Conservation (phyloP, 2,329 filamentous ascomycete species). For the Curvularia spicifera region DNA sequence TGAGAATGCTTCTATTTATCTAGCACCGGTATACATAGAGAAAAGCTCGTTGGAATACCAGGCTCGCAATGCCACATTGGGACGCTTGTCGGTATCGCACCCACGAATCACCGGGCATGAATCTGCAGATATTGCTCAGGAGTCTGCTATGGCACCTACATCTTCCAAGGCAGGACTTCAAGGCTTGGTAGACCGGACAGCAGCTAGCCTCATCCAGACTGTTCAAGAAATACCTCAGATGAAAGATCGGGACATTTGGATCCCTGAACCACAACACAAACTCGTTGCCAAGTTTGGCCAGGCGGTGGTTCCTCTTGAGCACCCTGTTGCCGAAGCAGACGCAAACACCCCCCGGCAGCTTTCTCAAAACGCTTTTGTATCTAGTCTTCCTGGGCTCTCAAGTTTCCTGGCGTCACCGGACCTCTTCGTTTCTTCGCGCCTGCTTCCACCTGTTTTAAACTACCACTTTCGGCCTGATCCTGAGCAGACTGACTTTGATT, state of each 20-base stretch:
- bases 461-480: slow-evolving; percentile 37
- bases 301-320: slow-evolving; percentile 28
- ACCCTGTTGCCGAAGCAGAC: slow-evolving; percentile 5
- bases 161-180: slow-evolving; percentile 3
- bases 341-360: slow-evolving; percentile 3
- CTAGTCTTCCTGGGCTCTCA: slow-evolving; percentile 30
- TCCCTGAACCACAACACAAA: slow-evolving; percentile 19
- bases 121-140: background rate
- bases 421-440: slow-evolving; percentile 13
- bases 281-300: slow-evolving; percentile 36
- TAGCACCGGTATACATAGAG: slow-evolving; percentile 29
- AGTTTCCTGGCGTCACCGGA: slow-evolving; percentile 28
- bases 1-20: slow-evolving; percentile 19
- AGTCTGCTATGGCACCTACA: background rate
- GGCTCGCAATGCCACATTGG: slow-evolving; percentile 28
- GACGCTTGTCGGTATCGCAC: slow-evolving; percentile 37
- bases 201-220: slow-evolving; percentile 4
- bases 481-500: slow-evolving; percentile 14
- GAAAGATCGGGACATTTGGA: slow-evolving; percentile 24
- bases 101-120: slow-evolving; percentile 6
- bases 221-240: background rate
- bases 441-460: slow-evolving; percentile 24
- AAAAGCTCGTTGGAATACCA: slow-evolving; percentile 30
- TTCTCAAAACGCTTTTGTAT: slow-evolving; percentile 23
- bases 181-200: slow-evolving; percentile 8